phyloP scores from a whole-genome alignment of 2,329 filamentous ascomycete species.

The Aureobasidium musti region DNA sequence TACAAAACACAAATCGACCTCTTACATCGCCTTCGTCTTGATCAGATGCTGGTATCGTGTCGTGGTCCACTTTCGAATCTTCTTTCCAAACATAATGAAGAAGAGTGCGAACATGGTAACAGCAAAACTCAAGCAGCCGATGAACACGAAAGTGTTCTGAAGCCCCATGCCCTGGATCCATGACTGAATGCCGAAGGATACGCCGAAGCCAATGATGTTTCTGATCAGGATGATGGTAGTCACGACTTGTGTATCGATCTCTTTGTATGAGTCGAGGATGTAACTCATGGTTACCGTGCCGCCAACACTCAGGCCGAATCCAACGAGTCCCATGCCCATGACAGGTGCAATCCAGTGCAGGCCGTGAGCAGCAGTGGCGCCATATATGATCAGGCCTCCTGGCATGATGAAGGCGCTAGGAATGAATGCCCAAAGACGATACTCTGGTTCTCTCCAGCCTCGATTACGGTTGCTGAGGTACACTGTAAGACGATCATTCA shows the following conservation, averaged over 20 bases:
- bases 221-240: conserved; percentile 34
- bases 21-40: conserved; percentile 17
- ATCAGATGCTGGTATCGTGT: conserved; percentile 19
- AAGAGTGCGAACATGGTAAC: conserved; percentile 27
- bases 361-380: conserved; percentile 31
- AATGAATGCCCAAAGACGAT: conserved; percentile 33
- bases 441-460: conserved; percentile 36
- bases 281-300: conserved; percentile 33
- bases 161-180: conserved; percentile 30
- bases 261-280: conserved; percentile 33
- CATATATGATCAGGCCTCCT: conserved; percentile 33
- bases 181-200: conserved; percentile 28
- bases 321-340: conserved; percentile 32
- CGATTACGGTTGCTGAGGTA: conserved; percentile 34
- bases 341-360: conserved; percentile 33
- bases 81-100: conserved; percentile 31
- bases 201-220: conserved; percentile 32
- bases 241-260: conserved; percentile 31
- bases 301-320: conserved; percentile 32
- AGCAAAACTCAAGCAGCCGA: conserved; percentile 29
- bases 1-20: too few species aligned
- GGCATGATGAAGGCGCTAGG: conserved; percentile 32
- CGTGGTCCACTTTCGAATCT: conserved; percentile 24
- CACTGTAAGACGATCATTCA: conserved; percentile 33
- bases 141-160: conserved; percentile 31